phyloP scores from a whole-genome alignment of 768 basidiomycete species.

The Multifurca ochricompacta region DNA sequence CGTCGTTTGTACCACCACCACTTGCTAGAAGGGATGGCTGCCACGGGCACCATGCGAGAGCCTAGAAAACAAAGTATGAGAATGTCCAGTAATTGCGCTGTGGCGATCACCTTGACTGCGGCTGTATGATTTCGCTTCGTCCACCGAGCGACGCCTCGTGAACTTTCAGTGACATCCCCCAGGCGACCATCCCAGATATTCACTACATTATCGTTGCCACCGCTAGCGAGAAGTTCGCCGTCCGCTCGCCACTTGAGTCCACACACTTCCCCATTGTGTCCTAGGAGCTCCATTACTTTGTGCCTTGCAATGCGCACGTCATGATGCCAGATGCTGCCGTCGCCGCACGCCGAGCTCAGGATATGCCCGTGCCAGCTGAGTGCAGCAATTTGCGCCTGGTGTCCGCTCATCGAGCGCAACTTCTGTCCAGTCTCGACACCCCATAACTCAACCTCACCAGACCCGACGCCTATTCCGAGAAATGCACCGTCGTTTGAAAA shows the following conservation, averaged over 20 bases:
- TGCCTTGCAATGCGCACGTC: slow-evolving; percentile 81
- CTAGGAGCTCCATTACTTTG: slow-evolving; percentile 72
- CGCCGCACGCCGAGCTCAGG: slow-evolving; percentile 80
- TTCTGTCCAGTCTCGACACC: slow-evolving; percentile 74
- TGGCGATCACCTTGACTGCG: slow-evolving; percentile 55
- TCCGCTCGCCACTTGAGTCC: slow-evolving; percentile 68
- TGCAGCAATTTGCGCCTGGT: slow-evolving; percentile 74
- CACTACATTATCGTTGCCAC: slow-evolving; percentile 97
- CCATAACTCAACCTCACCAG: slow-evolving; percentile 92
- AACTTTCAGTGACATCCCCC: slow-evolving; percentile 31
- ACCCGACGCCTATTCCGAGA: slow-evolving; percentile 72
- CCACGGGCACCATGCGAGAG: slow-evolving; percentile 97
- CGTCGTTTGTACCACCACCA: slow-evolving; percentile 73
- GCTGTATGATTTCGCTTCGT: slow-evolving; percentile 88
- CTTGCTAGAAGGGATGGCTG: slow-evolving; percentile 33
- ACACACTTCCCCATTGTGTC: slow-evolving; percentile 91
- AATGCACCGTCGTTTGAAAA: slow-evolving; percentile 77
- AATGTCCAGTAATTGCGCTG: neutral
- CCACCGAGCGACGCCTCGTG: slow-evolving; percentile 69
- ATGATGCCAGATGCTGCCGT: slow-evolving; percentile 95
- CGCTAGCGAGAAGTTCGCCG: slow-evolving; percentile 90
- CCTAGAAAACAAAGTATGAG: slow-evolving; percentile 38
- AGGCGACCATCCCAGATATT: slow-evolving; percentile 92
- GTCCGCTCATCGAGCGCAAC: slow-evolving; percentile 86
- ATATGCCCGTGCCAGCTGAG: slow-evolving; percentile 86